phyloP scores from a whole-genome alignment of 495 filamentous ascomycete genomes.

The Trichoderma reesei region DNA sequence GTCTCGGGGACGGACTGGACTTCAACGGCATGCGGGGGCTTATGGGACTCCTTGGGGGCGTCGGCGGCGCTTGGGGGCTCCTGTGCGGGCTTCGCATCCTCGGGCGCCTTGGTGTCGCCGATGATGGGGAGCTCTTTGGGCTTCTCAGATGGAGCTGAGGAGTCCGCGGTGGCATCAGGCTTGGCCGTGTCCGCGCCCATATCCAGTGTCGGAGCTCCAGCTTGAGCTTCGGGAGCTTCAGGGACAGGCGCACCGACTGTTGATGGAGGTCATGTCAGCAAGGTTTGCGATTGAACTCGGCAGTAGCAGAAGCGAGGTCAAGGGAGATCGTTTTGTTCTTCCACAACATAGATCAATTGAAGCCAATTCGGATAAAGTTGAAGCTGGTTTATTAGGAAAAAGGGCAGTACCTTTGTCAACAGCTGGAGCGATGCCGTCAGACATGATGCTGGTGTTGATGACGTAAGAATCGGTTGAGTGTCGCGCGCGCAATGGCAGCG shows the following conservation, averaged over 20 bases:
- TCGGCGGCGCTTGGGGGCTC: background rate
- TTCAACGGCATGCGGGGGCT: background rate
- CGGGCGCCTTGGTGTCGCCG: background rate
- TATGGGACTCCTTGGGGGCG: background rate
- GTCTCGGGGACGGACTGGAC: conserved; percentile 10
- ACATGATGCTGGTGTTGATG: conserved; percentile 26
- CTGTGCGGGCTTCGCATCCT: conserved; percentile 10
- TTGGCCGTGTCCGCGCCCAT: conserved; percentile 9
- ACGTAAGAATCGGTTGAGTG: conserved; percentile 24
- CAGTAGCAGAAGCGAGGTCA: background rate
- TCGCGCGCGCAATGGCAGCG: background rate
- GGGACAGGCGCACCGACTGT: background rate
- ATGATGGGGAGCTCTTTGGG: conserved; percentile 9
- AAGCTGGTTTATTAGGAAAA: background rate
- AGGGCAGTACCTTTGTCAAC: conserved; percentile 29
- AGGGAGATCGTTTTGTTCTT: background rate
- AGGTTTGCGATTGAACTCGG: background rate
- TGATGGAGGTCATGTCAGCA: conserved; percentile 2
- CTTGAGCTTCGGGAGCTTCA: conserved; percentile 4
- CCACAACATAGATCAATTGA: background rate
- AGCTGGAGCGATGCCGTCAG: conserved; percentile 27
- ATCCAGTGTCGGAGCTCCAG: conserved; percentile 7
- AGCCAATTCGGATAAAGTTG: background rate
- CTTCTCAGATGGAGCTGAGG: conserved; percentile 1
- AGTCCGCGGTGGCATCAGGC: conserved; percentile 10